Conservation (phyloP, 2,329 filamentous ascomycete genomes). For the Colletotrichum sp. region DNA sequence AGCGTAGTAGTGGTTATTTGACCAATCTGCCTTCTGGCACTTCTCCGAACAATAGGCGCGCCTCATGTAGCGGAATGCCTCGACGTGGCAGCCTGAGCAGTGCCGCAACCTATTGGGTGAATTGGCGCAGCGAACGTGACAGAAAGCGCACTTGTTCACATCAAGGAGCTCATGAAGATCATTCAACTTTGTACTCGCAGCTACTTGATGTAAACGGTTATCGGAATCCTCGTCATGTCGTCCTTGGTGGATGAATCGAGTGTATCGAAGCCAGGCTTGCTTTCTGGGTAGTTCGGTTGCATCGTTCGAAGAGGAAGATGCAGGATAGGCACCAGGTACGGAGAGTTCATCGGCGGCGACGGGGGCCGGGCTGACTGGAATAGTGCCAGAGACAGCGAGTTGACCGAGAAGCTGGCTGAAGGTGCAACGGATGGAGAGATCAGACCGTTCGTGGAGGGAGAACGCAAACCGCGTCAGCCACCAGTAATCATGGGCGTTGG, state of each 20-base stretch:
- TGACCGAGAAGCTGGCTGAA: slow-evolving; percentile 16
- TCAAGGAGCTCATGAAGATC: neutral
- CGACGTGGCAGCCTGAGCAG: slow-evolving; percentile 12
- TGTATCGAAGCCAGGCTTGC: slow-evolving; percentile 3
- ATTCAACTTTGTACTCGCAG: neutral
- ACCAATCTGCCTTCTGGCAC: slow-evolving; percentile 9
- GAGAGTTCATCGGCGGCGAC: neutral
- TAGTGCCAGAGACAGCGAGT: neutral
- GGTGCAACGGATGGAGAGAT: slow-evolving; percentile 1
- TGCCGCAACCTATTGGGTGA: neutral
- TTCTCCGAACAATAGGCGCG: slow-evolving; percentile 12
- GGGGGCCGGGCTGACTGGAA: neutral
- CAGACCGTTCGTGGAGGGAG: neutral
- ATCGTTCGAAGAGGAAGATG: neutral
- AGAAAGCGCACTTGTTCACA: neutral
- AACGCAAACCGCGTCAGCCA: slow-evolving; percentile 14
- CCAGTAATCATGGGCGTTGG: slow-evolving; percentile 8
- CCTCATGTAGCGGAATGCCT: neutral
- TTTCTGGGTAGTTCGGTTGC: neutral
- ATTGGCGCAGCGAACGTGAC: neutral
- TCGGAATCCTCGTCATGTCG: neutral
- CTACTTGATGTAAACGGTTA: neutral
- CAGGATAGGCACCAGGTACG: neutral
- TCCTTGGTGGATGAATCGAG: slow-evolving; percentile 12
- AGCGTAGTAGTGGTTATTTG: neutral